Conservation (phyloP, 495 filamentous ascomycete species). For the Penicillium silybi region DNA sequence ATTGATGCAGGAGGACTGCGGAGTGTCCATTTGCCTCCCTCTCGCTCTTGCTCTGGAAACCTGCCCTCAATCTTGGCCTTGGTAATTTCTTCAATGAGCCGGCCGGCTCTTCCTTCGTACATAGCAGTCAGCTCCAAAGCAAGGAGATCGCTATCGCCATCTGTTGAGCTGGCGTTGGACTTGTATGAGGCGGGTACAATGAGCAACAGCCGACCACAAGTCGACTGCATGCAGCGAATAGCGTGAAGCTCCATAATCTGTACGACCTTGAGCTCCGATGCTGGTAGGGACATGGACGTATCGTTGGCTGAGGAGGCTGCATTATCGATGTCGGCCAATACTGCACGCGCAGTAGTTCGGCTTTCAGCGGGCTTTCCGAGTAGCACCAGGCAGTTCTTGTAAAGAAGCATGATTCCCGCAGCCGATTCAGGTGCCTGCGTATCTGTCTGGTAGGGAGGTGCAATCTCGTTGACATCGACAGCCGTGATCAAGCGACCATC, state of each 20-base stretch:
- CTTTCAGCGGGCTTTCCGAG: slow-evolving; percentile 61
- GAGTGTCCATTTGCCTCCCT: slow-evolving; percentile 75
- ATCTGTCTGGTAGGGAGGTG: slow-evolving; percentile 63
- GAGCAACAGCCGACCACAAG: slow-evolving; percentile 68
- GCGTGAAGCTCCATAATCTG: slow-evolving; percentile 67
- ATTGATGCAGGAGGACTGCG: slow-evolving; percentile 57
- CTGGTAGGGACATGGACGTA: slow-evolving; percentile 23
- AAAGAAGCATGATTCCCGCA: slow-evolving; percentile 73
- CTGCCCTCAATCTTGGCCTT: slow-evolving; percentile 84
- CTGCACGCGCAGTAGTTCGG: slow-evolving; percentile 65
- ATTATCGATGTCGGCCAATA: slow-evolving; percentile 76
- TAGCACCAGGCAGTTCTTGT: slow-evolving; percentile 76
- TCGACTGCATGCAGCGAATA: slow-evolving; percentile 71
- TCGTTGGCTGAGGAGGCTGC: slow-evolving; percentile 47
- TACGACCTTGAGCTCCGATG: slow-evolving; percentile 65
- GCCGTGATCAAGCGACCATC: slow-evolving; percentile 79
- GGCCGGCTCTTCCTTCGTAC: slow-evolving; percentile 75
- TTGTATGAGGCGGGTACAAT: slow-evolving; percentile 59
- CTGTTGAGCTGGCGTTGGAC: slow-evolving; percentile 35
- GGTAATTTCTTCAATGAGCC: slow-evolving; percentile 78
- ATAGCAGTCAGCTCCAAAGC: slow-evolving; percentile 50
- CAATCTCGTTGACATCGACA: slow-evolving; percentile 73
- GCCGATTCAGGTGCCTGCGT: slow-evolving; percentile 33
- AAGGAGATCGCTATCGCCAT: slow-evolving; percentile 59
- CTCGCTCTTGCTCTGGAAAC: slow-evolving; percentile 72